phyloP scores from a whole-genome alignment of 495 filamentous ascomycete species.

The Pseudevernia furfuracea region DNA sequence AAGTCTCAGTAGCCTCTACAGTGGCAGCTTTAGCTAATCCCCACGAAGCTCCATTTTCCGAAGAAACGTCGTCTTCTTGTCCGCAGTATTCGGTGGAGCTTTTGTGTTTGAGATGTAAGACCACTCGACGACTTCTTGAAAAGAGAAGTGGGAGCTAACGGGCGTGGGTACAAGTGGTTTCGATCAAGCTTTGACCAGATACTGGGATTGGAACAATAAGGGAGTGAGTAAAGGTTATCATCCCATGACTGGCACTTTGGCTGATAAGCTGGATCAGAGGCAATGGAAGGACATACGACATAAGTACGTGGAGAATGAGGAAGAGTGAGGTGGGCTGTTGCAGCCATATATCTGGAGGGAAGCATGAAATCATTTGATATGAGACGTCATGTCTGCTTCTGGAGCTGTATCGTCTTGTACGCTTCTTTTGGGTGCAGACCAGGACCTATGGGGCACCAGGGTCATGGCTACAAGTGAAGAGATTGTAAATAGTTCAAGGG shows the following conservation, averaged over 20 bases:
- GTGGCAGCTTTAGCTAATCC: slow-evolving; percentile 10
- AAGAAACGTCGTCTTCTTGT: slow-evolving; percentile 78
- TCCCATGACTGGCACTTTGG: neutral
- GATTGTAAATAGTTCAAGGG: neutral
- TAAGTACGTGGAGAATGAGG: slow-evolving; percentile 68
- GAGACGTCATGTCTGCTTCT: neutral
- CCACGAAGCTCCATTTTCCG: slow-evolving; percentile 66
- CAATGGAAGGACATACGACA: slow-evolving; percentile 99
- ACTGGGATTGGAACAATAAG: slow-evolving; percentile 85
- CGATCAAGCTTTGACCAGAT: slow-evolving; percentile 63
- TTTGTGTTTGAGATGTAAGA: slow-evolving; percentile 93
- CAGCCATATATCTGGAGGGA: neutral
- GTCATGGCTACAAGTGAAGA: neutral
- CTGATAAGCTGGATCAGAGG: slow-evolving; percentile 47
- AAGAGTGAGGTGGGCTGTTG: slow-evolving; percentile 40
- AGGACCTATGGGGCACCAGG: too few species aligned
- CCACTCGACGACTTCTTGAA: slow-evolving; percentile 3
- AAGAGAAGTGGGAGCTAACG: slow-evolving; percentile 16
- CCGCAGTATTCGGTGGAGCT: slow-evolving; percentile 72
- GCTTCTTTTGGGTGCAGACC: neutral
- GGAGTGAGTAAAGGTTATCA: slow-evolving; percentile 56
- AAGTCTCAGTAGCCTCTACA: slow-evolving; percentile 40
- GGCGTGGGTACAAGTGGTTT: slow-evolving; percentile 53
- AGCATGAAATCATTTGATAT: neutral
- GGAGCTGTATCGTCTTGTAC: neutral